phyloP scores from a whole-genome alignment of 805 yeast genomes.

The Ogataea allantospora region DNA sequence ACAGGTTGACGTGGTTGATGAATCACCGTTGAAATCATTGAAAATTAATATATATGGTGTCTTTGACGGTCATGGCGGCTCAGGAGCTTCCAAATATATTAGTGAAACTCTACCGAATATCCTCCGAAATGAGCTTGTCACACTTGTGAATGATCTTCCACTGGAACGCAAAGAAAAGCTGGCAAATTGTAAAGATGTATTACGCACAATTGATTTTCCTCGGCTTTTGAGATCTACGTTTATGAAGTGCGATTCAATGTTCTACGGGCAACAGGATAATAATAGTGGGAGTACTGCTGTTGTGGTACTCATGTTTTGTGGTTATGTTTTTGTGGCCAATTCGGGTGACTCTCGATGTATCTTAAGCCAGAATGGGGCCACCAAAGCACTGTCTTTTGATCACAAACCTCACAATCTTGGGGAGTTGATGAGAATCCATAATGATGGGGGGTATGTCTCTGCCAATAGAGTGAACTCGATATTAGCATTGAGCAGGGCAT shows the following conservation, averaged over 20 bases:
- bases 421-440: constrained; percentile 54
- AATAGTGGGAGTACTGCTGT: constrained; percentile 55
- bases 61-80: constrained; percentile 84
- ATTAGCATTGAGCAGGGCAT: constrained; percentile 55
- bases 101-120: constrained; percentile 39
- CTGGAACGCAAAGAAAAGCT: constrained; percentile 16
- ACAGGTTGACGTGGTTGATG: neutral
- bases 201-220: constrained; percentile 28
- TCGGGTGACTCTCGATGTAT: constrained; percentile 77
- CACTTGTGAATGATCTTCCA: constrained; percentile 18
- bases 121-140: constrained; percentile 19
- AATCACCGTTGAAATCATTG: constrained; percentile 2
- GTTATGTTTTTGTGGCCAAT: constrained; percentile 55
- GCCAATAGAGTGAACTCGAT: constrained; percentile 60
- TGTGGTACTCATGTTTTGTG: constrained; percentile 43
- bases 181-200: constrained; percentile 13
- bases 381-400: constrained; percentile 65
- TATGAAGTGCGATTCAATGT: constrained; percentile 43
- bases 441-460: constrained; percentile 61
- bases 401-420: constrained; percentile 61
- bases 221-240: constrained; percentile 42
- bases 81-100: constrained; percentile 54
- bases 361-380: constrained; percentile 48
- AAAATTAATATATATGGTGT: constrained; percentile 57
- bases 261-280: constrained; percentile 38